Base-by-base conservation (phyloP, 2,329 filamentous ascomycete species). In the Ophiocordyceps sinensis region DNA sequence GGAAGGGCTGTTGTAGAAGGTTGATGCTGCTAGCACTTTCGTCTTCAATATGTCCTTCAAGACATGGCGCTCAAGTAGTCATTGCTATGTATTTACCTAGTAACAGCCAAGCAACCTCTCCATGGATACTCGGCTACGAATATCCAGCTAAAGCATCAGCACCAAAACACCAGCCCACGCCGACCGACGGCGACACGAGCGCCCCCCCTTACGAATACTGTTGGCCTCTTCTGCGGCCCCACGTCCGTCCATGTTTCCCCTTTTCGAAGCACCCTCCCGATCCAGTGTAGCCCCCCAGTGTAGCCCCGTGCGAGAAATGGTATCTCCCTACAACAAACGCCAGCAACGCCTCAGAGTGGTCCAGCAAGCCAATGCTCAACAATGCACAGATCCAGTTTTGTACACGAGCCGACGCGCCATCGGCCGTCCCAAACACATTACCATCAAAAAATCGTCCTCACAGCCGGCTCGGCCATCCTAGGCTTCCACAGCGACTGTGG, bases 401-500 rank as follows among this genome's bases (percentile, higher is more conserved):
- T 57, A 60, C 52, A 59, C 49, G 46, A 51, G 48, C 51, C 50
- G 49, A 50, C 50, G 51, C 46, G 17, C 23, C 47, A 45, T 45
- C 23, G 23, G 23, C 45, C 45, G 36, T 37, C 32, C 19, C 37
- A 47, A 42, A 34, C 37, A 43, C 35, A 39, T 39, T 36, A 41
- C 23, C 29, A 36, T 34, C 23, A 15, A 17, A 17, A 5, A 15
- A 14, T 35, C n/a, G n/a, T 35, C n/a, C 32, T 15, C n/a, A n/a
- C 17, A 4, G 17, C 8, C n/a, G 13, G 5, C 5, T 9, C 6
- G 13, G 32, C 9, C 39, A 36, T 31, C 41, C 17, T 54, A 65
- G 37, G 63, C 63, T 41, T 57, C 61, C 28, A 66, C 62, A 31
- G 62, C 53, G 30, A 65, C 62, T 5, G 53, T 49, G 17, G 57